Conservation (phyloP, 345 rosid genomes). For the Cardiospermum halicacabum region DNA sequence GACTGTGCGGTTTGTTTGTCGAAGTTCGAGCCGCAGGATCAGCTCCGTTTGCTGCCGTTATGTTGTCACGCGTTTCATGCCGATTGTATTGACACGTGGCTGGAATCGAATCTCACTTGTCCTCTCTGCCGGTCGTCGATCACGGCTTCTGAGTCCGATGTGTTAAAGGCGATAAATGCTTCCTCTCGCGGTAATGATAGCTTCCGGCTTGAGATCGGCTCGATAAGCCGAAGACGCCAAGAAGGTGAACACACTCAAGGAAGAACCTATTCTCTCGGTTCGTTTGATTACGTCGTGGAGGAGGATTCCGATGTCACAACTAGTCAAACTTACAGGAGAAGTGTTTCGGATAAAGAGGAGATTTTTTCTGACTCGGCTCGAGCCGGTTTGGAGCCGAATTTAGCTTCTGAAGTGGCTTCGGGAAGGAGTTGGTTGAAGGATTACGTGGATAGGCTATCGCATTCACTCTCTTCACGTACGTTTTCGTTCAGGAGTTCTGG, state of each 20-base stretch:
- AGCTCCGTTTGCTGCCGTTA: conserved; percentile 76
- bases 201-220: conserved; percentile 87
- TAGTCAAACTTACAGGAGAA: conserved; percentile 39
- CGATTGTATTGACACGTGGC: conserved; percentile 78
- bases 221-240: conserved; percentile 60
- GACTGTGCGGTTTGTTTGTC: conserved; percentile 92
- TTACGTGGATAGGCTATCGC: conserved; percentile 71
- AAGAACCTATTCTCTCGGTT: conserved; percentile 72
- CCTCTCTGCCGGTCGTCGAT: conserved; percentile 87
- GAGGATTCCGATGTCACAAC: conserved; percentile 55
- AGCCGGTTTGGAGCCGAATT: conserved; percentile 29
- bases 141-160: conserved; percentile 59
- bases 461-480: conserved; percentile 62
- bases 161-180: conserved; percentile 37
- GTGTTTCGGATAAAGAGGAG: conserved; percentile 54
- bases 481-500: conserved; percentile 74
- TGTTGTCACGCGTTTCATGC: conserved; percentile 94
- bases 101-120: conserved; percentile 63
- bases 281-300: conserved; percentile 80
- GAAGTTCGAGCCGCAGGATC: conserved; percentile 67
- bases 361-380: conserved; percentile 16
- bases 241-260: conserved; percentile 26
- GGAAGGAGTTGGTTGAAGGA: conserved; percentile 85
- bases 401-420: conserved; percentile 52
- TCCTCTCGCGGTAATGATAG: conserved; percentile 40